These are phyloP conservation scores for Colletotrichum karsti DNA, from an alignment of 2,329 filamentous ascomycete genomes.

Conservation along the genomic window DNA sequence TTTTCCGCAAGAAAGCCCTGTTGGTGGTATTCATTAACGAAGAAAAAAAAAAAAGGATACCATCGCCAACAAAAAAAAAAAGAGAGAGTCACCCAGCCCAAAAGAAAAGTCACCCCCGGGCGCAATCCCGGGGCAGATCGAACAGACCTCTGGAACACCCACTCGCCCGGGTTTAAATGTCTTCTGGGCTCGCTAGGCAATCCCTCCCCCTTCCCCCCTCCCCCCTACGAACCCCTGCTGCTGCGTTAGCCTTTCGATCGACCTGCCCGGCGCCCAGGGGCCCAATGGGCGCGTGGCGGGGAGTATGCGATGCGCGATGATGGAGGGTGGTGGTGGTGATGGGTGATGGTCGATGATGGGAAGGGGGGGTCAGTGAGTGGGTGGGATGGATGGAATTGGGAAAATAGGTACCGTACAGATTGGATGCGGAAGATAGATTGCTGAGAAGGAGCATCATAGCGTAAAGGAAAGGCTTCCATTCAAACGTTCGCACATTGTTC, in stretches of 20 bases:
- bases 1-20: too few species aligned
- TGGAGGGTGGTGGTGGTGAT: not conserved
- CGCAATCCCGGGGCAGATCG: constrained; percentile 29
- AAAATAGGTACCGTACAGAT: not conserved
- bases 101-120: constrained; percentile 12
- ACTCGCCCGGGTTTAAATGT: constrained; percentile 25
- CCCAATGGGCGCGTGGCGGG: constrained; percentile 7
- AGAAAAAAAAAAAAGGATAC: not conserved
- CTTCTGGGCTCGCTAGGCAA: constrained; percentile 13
- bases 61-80: not conserved
- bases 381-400: not conserved
- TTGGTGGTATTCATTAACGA: too few species aligned
- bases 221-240: constrained; percentile 7
- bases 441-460: constrained; percentile 1
- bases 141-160: constrained; percentile 26
- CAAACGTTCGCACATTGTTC: not conserved
- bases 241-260: constrained; percentile 25
- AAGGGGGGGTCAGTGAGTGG: not conserved
- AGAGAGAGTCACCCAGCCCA: not conserved
- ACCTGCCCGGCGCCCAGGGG: constrained; percentile 15
- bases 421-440: not conserved
- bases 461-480: not conserved
- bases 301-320: not conserved
- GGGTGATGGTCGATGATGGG: not conserved
- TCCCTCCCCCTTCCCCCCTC: too few species aligned